Percentiles rank a stretch among this genome's conserved stretches.
Conservation (phyloP, 1,139 yeast species). For the Pichia sp. region DNA sequence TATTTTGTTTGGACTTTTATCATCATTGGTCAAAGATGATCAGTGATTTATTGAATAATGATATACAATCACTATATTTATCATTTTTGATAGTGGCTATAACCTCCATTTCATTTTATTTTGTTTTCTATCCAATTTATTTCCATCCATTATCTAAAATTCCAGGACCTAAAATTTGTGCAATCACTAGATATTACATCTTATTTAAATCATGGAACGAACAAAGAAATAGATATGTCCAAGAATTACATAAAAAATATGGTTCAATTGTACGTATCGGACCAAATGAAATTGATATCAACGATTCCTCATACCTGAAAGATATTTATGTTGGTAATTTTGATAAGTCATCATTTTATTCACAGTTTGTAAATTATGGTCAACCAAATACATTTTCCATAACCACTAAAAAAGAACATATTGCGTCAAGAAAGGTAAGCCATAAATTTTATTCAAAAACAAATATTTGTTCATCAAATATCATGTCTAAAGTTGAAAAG, state of each 20-base stretch:
- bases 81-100: conserved; percentile 1
- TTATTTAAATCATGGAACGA: conserved; percentile 49
- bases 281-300: conserved; percentile 57
- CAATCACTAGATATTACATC: conserved; percentile 42
- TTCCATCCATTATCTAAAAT: conserved; percentile 45
- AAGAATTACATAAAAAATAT: conserved; percentile 46
- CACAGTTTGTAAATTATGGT: conserved; percentile 56
- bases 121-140: conserved; percentile 39
- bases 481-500: conserved; percentile 30
- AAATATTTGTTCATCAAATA: conserved; percentile 25
- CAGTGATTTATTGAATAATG: neutral
- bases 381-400: conserved; percentile 54
- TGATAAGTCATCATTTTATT: conserved; percentile 57
- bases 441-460: conserved; percentile 46
- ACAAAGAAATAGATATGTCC: conserved; percentile 45
- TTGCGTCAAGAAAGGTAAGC: conserved; percentile 43
- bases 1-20: no score
- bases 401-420: conserved; percentile 43
- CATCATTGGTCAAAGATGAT: conserved; percentile 2
- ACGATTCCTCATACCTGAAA: conserved; percentile 45
- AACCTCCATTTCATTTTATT: conserved; percentile 25
- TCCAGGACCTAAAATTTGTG: conserved; percentile 58
- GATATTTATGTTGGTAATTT: conserved; percentile 54
- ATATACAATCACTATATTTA: neutral
- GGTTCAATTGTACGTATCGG: conserved; percentile 59